Evolutionary conservation across 2,329 filamentous ascomycete genomes (phyloP), one percentile per base, ranked within the genome.

Genomic region (Ophiosphaerella korrae): DNA sequence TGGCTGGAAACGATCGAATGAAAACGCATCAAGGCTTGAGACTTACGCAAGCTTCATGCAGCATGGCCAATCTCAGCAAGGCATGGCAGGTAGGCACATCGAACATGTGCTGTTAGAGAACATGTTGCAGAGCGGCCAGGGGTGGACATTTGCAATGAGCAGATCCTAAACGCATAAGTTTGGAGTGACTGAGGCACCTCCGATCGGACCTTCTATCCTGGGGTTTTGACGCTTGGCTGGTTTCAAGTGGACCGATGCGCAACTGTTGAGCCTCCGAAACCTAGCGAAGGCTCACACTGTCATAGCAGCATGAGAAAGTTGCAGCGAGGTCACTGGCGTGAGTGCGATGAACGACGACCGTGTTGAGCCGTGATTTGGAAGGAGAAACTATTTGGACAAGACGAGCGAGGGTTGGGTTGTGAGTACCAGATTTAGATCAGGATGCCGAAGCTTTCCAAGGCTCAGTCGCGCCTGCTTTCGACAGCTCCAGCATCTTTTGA

Each of bases 91-190:
- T 61, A 55, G 41, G 51, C 9, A 53, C 57, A 43, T 65, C 62
- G 57, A 69, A 72, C 71, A 58, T 62, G 48, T 53, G 38, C 45
- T 53, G 71, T 73, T 58, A 62, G 68, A 72, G 66, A 67, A 35
- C 39, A 53, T 68, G 69, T 73, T 63, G 55, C 70, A 73, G 68
- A 61, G 43, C 55, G 57, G 41, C 54, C 50, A 53, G 63, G 64
- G 60, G 48, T 40, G 33, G n/a, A 36, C 50, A 42, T 52, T 52
- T 57, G 52, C 59, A 52, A 53, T 50, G 60, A 53, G 58, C 60
- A 52, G 42, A 54, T 62, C 51, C 53, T 52, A 72, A 72, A 73
- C 69, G 68, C 69, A 71, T 67, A 68, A 70, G 65, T 70, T 67
- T 69, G 60, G 58, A 58, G 48, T 62, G 58, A 29, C 26, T 11